Evolutionary conservation across 192 early-diverging fungal genomes (phyloP), one percentile per base, ranked within the genome.

Genomic region (Chytriomyces sp.): DNA sequence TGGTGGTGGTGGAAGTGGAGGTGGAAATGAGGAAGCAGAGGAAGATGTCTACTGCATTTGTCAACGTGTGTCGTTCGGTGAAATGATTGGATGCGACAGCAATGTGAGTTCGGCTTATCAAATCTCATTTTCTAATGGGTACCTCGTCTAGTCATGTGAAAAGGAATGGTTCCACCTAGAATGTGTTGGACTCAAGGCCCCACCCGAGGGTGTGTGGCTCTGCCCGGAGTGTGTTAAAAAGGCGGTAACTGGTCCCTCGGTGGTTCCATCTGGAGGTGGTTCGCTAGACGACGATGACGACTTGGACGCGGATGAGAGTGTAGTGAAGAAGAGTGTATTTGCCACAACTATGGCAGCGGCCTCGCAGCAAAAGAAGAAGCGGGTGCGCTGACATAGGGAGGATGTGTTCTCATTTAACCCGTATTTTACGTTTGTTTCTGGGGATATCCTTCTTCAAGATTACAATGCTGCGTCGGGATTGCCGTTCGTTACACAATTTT

Each of bases 131-230:
- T 77, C 22, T 34, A 12, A n/a, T 79, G 19, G 61, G 5, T 76
- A 33, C n/a, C 33, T 41, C 60, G 32, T 14, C 6, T 54, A 89
- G 85, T 72, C 86, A 26, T 91, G 90, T 64, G 78, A 81, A 0
- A 81, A 85, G 63, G 90, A 91, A 81, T 91, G 90, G 90, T 91
- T 92, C 65, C 90, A 91, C 73, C 76, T 90, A 57, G 89, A 83
- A 5, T 91, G 90, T 65, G 86, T 91, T 37, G 90, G 86, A 17
- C 72, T 91, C 14, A 63, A 73, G 37, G 89, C 76, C 25, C 86
- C 88, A n/a, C 90, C 90, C 17, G 84, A 81, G 38, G 90, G 90
- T 0, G 78, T 80, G 6, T 91, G 90, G 90, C 89, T 83, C 65
- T 89, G 88, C 37, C 72, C 72, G 26, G 72, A 73, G 25, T 73